Evolutionary conservation across 2,329 filamentous ascomycete species (phyloP), one percentile per base, ranked within the genome.

Genomic region (Beauveria sp.): DNA sequence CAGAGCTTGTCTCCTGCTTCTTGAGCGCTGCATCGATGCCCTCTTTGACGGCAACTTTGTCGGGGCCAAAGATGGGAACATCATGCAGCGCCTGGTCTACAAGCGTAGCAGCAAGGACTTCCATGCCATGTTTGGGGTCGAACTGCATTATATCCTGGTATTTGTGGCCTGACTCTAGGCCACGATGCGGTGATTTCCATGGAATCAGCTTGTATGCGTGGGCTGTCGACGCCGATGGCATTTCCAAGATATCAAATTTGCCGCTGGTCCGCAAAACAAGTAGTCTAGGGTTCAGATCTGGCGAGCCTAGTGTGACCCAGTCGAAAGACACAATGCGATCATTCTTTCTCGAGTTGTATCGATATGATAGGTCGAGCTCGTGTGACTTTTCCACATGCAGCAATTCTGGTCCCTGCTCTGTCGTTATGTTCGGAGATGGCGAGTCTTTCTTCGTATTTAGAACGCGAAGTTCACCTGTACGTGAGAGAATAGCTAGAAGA

Each of bases 281-380:
- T 45, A 85, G 74, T n/a, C 85, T 79, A 34, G 84, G 83, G 26
- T 80, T 80, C 54, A 86, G 68, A 16, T 79, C 78, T 3, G 83
- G 76, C 3, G 82, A 83, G 12, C 80, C 77, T 52, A 87, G 75
- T 3, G 83, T 87, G 10, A 88, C 75, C 85, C 86, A 88, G 69
- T 88, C 86, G 69, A 88, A 88, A 0, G 85, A 88, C 8, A 88
- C 83, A 38, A 88, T 86, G 22, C 83, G 80, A 61, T 87, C 83
- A 66, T 81, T 79, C 70, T 82, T 81, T 65, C 79, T 76, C 38
- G 76, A 75, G 38, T 76, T 73, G 56, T 83, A 81, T 28, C 77
- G 74, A 66, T 82, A 86, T 20, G 80, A 78, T 54, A 84, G 80
- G 66, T 88, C 84, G 74, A 88, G 80, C 67, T 87, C 84, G 65